Conservation (phyloP, 441 rosid species). For the Euphorbia schlechtendalii region DNA sequence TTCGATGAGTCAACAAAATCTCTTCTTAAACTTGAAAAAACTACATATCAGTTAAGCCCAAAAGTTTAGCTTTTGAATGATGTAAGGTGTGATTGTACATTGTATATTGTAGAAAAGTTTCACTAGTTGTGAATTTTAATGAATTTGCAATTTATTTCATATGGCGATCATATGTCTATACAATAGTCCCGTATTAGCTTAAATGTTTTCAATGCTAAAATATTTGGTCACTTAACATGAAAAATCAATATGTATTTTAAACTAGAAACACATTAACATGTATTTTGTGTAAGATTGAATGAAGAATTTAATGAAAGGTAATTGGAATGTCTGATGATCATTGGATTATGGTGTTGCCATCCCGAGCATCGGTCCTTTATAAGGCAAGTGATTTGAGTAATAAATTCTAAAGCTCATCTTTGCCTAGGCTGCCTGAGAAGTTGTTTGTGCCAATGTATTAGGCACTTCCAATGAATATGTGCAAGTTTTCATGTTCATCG, state of each 20-base stretch:
- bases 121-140: too few relatives aligned
- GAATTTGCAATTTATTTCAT: too few relatives aligned
- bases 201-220: too few relatives aligned
- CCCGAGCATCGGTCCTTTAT: slow-evolving; percentile 55
- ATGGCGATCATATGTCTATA: too few relatives aligned
- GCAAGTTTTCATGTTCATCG: slow-evolving; percentile 27
- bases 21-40: slow-evolving; percentile 17
- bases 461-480: slow-evolving; percentile 36
- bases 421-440: slow-evolving; percentile 42
- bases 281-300: slow-evolving; percentile 23
- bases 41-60: neutral
- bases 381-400: slow-evolving; percentile 38
- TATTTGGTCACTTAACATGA: too few relatives aligned
- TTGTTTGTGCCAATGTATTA: slow-evolving; percentile 48
- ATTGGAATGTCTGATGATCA: slow-evolving; percentile 42
- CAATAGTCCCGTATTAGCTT: too few relatives aligned
- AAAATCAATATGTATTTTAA: too few relatives aligned
- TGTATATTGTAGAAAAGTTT: too few relatives aligned
- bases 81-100: neutral
- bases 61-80: neutral
- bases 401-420: slow-evolving; percentile 43
- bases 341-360: slow-evolving; percentile 74
- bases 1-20: slow-evolving; percentile 24
- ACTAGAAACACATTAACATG: too few relatives aligned
- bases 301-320: slow-evolving; percentile 38